Conservation (phyloP, 352 stramenopile species). For the Globisporangium viniferum region DNA sequence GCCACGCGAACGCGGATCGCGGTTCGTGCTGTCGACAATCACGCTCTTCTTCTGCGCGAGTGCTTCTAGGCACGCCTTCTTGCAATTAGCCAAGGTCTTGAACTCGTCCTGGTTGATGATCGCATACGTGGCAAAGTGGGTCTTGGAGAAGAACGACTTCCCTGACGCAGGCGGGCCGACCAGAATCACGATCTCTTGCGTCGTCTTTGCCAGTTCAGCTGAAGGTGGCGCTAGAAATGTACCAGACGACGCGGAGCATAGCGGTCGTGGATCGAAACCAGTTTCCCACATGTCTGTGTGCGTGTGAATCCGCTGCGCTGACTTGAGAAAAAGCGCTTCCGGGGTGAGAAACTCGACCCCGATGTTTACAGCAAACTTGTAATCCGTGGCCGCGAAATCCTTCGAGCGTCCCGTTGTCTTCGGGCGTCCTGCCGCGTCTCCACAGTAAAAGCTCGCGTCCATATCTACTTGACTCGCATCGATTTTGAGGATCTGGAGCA, state of each 20-base stretch:
- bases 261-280: constrained; percentile 59
- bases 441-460: constrained; percentile 74
- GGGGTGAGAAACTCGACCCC: constrained; percentile 78
- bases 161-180: constrained; percentile 71
- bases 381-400: constrained; percentile 84
- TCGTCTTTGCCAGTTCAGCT: constrained; percentile 21
- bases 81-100: constrained; percentile 76
- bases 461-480: constrained; percentile 34
- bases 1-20: constrained; percentile 48
- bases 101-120: constrained; percentile 86
- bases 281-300: constrained; percentile 68
- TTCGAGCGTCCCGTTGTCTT: constrained; percentile 66
- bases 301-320: constrained; percentile 71
- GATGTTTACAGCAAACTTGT: constrained; percentile 89
- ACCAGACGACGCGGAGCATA: constrained; percentile 28
- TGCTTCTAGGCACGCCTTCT: constrained; percentile 47
- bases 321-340: constrained; percentile 75
- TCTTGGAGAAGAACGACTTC: constrained; percentile 61
- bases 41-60: constrained; percentile 69
- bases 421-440: constrained; percentile 74
- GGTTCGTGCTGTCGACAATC: constrained; percentile 86
- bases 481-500: constrained; percentile 32
- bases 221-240: constrained; percentile 26
- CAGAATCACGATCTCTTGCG: constrained; percentile 71
- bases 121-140: constrained; percentile 48